phyloP scores from a whole-genome alignment of 768 basidiomycete species.

The Erythrobasidium yunnanense region DNA sequence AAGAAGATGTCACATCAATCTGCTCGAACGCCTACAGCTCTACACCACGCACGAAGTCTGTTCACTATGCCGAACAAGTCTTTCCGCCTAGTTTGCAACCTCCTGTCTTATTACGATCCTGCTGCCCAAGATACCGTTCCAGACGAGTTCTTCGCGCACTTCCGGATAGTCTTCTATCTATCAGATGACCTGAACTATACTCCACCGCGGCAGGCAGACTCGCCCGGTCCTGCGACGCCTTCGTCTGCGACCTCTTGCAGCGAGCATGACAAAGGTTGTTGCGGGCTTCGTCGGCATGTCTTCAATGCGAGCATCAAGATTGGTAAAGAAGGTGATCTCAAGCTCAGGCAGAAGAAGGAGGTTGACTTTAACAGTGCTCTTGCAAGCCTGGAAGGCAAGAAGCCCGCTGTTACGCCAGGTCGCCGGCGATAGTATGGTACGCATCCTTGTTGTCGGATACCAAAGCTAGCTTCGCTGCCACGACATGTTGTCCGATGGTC shows the following conservation, averaged over 20 bases:
- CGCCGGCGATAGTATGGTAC: too few species aligned
- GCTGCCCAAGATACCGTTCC: neutral
- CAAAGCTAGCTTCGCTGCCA: neutral
- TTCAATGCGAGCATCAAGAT: conserved; percentile 24
- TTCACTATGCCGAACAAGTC: conserved; percentile 7
- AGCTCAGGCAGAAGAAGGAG: conserved; percentile 15
- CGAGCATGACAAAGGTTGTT: conserved; percentile 13
- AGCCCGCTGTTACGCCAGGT: neutral
- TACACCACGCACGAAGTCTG: neutral
- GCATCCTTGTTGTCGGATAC: neutral
- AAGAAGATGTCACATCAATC: neutral
- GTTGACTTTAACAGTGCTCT: conserved; percentile 12
- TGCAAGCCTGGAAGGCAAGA: conserved; percentile 19
- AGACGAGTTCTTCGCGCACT: conserved; percentile 24
- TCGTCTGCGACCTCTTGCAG: too few species aligned
- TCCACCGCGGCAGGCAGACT: too few species aligned
- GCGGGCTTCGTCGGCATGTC: neutral
- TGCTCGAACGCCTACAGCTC: neutral
- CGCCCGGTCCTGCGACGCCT: too few species aligned
- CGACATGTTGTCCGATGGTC: too few species aligned
- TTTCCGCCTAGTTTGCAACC: neutral
- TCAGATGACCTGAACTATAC: neutral
- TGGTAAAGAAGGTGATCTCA: conserved; percentile 13
- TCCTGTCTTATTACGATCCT: neutral
- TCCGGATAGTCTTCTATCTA: conserved; percentile 16